Conservation (phyloP, 2,329 filamentous ascomycete genomes). For the Fusarium xylarioides region DNA sequence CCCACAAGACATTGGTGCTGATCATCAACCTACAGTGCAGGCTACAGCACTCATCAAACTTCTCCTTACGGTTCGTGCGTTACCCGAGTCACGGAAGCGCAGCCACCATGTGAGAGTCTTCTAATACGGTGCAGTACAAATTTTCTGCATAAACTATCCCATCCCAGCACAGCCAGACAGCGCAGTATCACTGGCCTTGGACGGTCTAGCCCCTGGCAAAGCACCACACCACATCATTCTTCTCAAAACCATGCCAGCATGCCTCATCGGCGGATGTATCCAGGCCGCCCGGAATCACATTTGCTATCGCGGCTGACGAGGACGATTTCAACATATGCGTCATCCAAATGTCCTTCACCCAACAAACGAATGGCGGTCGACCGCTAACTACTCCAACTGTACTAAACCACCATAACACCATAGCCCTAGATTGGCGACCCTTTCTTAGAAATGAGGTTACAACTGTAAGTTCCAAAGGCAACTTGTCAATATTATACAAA, state of each 20-base stretch:
- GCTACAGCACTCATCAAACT: conserved; percentile 1
- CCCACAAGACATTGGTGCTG: conserved; percentile 16
- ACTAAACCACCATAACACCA: background rate
- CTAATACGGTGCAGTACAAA: background rate
- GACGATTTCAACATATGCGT: conserved; percentile 10
- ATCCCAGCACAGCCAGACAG: conserved; percentile 8
- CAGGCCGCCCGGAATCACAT: conserved; percentile 24
- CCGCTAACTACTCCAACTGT: background rate
- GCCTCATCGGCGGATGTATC: conserved; percentile 9
- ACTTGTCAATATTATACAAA: background rate
- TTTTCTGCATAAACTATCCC: conserved; percentile 11
- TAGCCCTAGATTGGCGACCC: background rate
- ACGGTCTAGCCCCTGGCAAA: conserved; percentile 6
- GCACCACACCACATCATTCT: conserved; percentile 21
- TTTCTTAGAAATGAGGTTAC: background rate
- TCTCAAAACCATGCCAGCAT: conserved; percentile 10
- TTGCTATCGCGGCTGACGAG: conserved; percentile 25
- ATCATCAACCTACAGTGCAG: conserved; percentile 13
- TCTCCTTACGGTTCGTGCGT: conserved; percentile 34
- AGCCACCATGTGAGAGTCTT: conserved; percentile 33
- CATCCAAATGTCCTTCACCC: conserved; percentile 7
- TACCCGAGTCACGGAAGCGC: conserved; percentile 29
- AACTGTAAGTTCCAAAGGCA: background rate
- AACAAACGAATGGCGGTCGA: conserved; percentile 6
- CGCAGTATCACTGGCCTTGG: background rate